Percentiles rank a stretch among this genome's conserved stretches.
These are phyloP conservation scores for Alisma plantagoaquatica DNA, from an alignment of 106 monocot species.

Conservation along the genomic window DNA sequence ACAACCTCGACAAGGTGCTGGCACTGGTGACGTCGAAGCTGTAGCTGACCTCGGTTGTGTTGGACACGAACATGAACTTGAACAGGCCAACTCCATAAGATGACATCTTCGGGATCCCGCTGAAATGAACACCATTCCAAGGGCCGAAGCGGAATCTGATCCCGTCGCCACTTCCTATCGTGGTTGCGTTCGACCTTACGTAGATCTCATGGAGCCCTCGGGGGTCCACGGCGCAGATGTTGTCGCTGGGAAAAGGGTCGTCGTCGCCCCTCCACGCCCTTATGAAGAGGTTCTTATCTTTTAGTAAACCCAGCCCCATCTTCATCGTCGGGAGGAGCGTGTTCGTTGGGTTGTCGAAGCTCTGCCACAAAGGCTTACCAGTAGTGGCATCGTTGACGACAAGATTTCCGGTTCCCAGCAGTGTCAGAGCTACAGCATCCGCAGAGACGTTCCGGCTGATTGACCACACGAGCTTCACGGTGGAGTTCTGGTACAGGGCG, in stretches of 20 bases:
- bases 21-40: background rate
- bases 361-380: background rate
- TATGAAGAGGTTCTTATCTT: background rate
- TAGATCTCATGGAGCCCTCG: background rate
- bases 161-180: too few relatives aligned
- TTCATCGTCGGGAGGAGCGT: background rate
- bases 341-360: background rate
- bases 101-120: constrained; percentile 18
- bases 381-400: background rate
- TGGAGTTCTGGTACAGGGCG: background rate
- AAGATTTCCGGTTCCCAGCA: background rate
- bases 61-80: background rate
- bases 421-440: background rate
- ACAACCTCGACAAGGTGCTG: constrained; percentile 3
- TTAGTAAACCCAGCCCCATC: background rate
- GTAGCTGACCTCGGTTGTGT: constrained; percentile 1
- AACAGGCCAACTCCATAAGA: constrained; percentile 11
- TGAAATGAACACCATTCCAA: constrained; percentile 24
- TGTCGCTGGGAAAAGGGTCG: constrained; percentile 1
- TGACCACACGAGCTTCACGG: background rate
- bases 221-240: background rate
- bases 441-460: background rate
- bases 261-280: background rate
- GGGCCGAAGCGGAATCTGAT: constrained; percentile 10
- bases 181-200: too few relatives aligned